Evolutionary conservation across 441 rosid genomes (phyloP).

Genomic region (Capsella rubella): DNA sequence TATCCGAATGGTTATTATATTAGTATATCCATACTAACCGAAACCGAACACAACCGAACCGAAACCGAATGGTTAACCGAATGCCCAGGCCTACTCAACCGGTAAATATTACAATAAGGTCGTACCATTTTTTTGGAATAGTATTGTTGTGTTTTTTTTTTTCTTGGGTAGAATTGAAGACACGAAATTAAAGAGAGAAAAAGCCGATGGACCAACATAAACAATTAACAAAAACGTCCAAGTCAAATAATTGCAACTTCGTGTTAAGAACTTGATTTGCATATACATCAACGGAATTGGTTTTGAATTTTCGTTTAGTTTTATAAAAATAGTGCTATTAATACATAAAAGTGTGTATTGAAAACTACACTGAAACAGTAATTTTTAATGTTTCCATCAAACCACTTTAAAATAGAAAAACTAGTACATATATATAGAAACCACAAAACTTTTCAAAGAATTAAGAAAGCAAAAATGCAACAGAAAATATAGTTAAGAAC

Average conservation of each 20-base stretch:
- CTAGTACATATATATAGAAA: background rate
- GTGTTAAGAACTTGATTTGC: background rate
- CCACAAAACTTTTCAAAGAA: background rate
- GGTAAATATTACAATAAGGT: too few species aligned
- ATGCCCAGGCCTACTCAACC: too few species aligned
- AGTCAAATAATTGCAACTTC: constrained; percentile 12
- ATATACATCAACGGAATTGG: background rate
- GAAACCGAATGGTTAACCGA: too few species aligned
- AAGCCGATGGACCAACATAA: background rate
- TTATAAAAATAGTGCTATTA: background rate
- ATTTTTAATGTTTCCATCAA: background rate
- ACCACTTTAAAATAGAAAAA: constrained; percentile 2
- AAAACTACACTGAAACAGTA: background rate
- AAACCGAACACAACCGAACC: too few species aligned
- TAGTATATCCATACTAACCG: too few species aligned
- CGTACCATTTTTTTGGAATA: too few species aligned
- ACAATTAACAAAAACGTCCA: constrained; percentile 1
- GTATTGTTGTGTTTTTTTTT: too few species aligned
- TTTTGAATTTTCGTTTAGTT: background rate
- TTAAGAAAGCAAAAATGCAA: background rate
- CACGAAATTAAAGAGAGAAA: too few species aligned
- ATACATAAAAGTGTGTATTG: background rate
- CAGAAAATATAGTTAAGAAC: background rate
- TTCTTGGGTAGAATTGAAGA: too few species aligned
- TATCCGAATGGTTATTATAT: too few species aligned